Evolutionary conservation across 2,329 filamentous ascomycete genomes (phyloP), one percentile per base, ranked within the genome.

Genomic region (Apiospora phragmitis): DNA sequence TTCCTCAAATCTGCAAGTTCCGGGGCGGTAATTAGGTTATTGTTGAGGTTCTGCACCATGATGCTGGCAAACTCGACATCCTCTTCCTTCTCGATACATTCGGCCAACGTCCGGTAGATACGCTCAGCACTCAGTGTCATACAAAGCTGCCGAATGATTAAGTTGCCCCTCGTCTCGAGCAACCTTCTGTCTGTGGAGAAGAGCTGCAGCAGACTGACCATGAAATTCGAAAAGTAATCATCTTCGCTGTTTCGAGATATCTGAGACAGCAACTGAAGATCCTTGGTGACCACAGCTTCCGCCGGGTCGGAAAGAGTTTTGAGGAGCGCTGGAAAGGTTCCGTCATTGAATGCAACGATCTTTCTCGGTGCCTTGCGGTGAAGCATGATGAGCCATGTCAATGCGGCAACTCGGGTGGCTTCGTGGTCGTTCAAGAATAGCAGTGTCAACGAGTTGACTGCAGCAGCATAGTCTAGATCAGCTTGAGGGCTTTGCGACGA

Each of bases 41-140:
- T 99, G 84, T 99, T 99, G 68, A 99, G 87, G 77, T 98, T 98
- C 80, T 99, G 96, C 41, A 99, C 94, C 96, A 99, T 99, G 76
- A 99, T 98, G 79, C 95, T 98, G 21, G 96, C 95, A 81, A 99
- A 99, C 80, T 99, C 97, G 55, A 99, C 90, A 79, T 99, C 96
- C 82, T 98, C 96, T 80, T 99, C 96, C 78, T 95, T 97, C 81
- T 98, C 96, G 12, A 99, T 93, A 75, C 96, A 98, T 76, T 99
- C 96, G 35, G 96, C 97, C 73, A 99, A 86, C 2, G 94, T 98
- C 42, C 96, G 91, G 78, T 98, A 99, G 71, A 99, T 99, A 65
- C 95, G 90, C 80, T 99, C 96, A 0, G 96, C 93, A 74, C 95
- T 98, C 38, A 99, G 86, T 71, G 93, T 97, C 72, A 97, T 89